phyloP scores from a whole-genome alignment of 306 rosid genomes.

The Cucurbita ficifolia region DNA sequence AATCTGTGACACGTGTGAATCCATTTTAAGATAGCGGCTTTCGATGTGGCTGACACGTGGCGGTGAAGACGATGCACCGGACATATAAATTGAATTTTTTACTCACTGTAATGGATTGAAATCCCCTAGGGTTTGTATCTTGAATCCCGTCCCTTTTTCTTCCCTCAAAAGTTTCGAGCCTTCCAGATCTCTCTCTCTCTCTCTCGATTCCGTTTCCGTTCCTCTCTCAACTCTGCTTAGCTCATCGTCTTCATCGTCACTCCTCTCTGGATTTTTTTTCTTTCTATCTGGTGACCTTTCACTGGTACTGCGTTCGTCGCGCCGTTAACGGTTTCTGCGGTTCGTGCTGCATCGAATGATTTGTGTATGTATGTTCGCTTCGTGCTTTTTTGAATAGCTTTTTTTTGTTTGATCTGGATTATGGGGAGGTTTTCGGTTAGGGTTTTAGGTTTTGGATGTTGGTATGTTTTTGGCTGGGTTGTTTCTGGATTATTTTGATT shows the following conservation, averaged over 20 bases:
- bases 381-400: background rate
- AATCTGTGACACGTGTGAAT: constrained; percentile 1
- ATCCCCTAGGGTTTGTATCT: background rate
- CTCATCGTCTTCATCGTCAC: background rate
- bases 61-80: background rate
- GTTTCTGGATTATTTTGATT: background rate
- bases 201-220: background rate
- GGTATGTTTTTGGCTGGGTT: background rate
- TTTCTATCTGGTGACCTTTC: background rate
- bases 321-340: background rate
- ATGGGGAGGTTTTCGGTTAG: background rate
- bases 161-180: background rate
- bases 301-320: background rate
- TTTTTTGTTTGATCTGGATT: background rate
- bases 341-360: background rate
- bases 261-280: background rate
- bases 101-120: background rate
- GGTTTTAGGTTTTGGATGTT: background rate
- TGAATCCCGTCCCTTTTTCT: background rate
- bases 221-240: background rate
- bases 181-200: background rate
- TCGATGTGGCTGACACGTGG: background rate
- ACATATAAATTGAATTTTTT: background rate
- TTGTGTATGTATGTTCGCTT: background rate
- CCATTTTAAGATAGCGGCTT: background rate